Evolutionary conservation across 768 basidiomycete genomes (phyloP).

Genomic region (Chalciporus sphaerocephalus): DNA sequence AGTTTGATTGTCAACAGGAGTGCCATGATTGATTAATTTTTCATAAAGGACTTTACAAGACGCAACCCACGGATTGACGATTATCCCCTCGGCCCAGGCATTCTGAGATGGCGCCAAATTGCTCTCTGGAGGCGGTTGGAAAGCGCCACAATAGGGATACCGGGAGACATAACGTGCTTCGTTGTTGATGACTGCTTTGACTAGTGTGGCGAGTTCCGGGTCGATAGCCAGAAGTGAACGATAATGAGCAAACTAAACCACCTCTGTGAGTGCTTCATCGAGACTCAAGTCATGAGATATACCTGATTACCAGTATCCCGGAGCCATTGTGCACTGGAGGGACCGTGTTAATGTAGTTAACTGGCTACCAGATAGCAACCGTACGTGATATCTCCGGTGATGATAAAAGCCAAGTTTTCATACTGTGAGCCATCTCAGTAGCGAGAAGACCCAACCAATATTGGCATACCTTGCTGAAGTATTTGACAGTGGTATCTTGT

Average conservation of each 20-base stretch:
- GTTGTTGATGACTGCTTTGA: slow-evolving; percentile 80
- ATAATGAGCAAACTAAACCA: slow-evolving; percentile 64
- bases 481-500: slow-evolving; percentile 74
- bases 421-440: slow-evolving; percentile 34
- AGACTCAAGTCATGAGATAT: slow-evolving; percentile 4
- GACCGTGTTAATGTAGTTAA: slow-evolving; percentile 5
- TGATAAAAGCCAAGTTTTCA: slow-evolving; percentile 73
- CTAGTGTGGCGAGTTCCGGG: slow-evolving; percentile 53
- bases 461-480: slow-evolving; percentile 55
- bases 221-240: slow-evolving; percentile 54
- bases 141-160: slow-evolving; percentile 77
- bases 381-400: slow-evolving; percentile 79
- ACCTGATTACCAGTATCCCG: slow-evolving; percentile 80
- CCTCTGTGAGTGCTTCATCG: not conserved
- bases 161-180: slow-evolving; percentile 69
- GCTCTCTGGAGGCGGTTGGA: slow-evolving; percentile 77
- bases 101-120: slow-evolving; percentile 61
- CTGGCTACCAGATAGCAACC: slow-evolving; percentile 23
- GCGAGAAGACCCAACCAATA: not conserved
- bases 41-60: not conserved
- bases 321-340: slow-evolving; percentile 71
- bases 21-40: slow-evolving; percentile 22
- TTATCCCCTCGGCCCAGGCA: slow-evolving; percentile 64
- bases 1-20: slow-evolving; percentile 61
- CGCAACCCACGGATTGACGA: slow-evolving; percentile 62